These are phyloP conservation scores for Hanseniaspora osmophila DNA, from an alignment of 805 yeast genomes.

Conservation along the genomic window DNA sequence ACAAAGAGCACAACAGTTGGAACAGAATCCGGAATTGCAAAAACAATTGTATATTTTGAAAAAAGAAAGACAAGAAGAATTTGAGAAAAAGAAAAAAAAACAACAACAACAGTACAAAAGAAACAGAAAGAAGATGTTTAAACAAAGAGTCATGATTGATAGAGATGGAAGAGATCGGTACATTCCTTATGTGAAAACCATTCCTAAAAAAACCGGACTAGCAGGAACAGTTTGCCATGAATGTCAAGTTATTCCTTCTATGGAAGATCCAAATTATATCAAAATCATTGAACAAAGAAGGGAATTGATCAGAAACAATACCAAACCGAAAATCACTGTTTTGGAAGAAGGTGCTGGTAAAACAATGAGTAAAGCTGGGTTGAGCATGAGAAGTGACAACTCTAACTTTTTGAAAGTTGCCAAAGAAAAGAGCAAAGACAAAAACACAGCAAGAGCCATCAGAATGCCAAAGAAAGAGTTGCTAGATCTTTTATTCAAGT, in stretches of 20 bases:
- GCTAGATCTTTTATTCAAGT: conserved; percentile 71
- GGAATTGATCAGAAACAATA: conserved; percentile 32
- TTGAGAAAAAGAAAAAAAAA: conserved; percentile 19
- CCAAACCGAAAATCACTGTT: conserved; percentile 50
- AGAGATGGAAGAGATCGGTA: conserved; percentile 32
- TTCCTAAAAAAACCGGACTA: conserved; percentile 75
- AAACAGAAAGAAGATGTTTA: conserved; percentile 21
- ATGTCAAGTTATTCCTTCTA: conserved; percentile 74
- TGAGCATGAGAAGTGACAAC: conserved; percentile 59
- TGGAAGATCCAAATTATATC: conserved; percentile 54
- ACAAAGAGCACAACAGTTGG: conserved; percentile 23
- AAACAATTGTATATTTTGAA: conserved; percentile 21
- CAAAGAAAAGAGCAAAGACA: conserved; percentile 31
- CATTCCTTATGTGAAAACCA: conserved; percentile 75
- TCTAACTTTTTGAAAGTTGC: conserved; percentile 49
- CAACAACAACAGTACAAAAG: conserved; percentile 26
- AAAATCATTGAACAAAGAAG: conserved; percentile 47
- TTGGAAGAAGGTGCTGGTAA: conserved; percentile 77
- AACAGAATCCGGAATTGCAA: conserved; percentile 25
- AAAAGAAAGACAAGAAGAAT: conserved; percentile 23
- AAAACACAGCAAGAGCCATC: conserved; percentile 46
- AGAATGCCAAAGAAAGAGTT: conserved; percentile 89
- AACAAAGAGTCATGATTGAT: conserved; percentile 25
- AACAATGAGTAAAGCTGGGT: conserved; percentile 74
- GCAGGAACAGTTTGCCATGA: conserved; percentile 86